Evolutionary conservation across 257 asterid genomes (phyloP).

Genomic region (Salvia splendens): DNA sequence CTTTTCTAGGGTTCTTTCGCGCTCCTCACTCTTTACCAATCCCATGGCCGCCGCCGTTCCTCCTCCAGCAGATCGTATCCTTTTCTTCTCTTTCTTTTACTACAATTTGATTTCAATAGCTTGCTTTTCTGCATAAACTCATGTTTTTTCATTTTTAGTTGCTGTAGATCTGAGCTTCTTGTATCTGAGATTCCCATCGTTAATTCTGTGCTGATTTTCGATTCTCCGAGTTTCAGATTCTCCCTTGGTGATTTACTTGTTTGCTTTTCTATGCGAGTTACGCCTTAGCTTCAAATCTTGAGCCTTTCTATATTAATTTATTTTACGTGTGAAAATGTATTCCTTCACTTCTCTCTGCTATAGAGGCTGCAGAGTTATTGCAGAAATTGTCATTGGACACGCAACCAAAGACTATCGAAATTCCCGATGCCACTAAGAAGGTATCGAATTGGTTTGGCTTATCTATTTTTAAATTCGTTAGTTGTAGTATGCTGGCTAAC

Average conservation of each 20-base stretch:
- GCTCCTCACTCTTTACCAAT: background rate
- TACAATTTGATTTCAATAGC: too few relatives aligned
- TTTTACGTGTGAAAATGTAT: background rate
- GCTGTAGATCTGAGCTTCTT: slow-evolving; percentile 36
- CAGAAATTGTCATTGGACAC: slow-evolving; percentile 65
- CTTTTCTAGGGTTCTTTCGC: slow-evolving; percentile 25
- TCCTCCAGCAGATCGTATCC: slow-evolving; percentile 69
- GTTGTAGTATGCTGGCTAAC: background rate
- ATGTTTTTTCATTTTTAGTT: background rate
- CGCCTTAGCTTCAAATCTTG: background rate
- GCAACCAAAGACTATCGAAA: slow-evolving; percentile 45
- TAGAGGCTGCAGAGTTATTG: slow-evolving; percentile 61
- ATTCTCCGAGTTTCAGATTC: background rate
- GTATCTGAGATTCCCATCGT: background rate
- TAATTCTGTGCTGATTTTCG: background rate
- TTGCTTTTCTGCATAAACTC: background rate
- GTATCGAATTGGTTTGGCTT: slow-evolving; percentile 1
- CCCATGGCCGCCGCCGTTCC: slow-evolving; percentile 55
- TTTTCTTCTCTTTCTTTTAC: slow-evolving; percentile 1
- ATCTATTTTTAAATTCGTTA: background rate
- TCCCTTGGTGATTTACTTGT: background rate
- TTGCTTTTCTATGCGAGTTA: background rate
- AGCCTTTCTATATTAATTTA: background rate
- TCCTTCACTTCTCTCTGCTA: slow-evolving; percentile 45
- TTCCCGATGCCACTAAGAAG: slow-evolving; percentile 51